Percentiles rank a stretch among this genome's conserved stretches.
Conservation (phyloP, 371 early-diverging fungal genomes). For the Mortierella sp. region DNA sequence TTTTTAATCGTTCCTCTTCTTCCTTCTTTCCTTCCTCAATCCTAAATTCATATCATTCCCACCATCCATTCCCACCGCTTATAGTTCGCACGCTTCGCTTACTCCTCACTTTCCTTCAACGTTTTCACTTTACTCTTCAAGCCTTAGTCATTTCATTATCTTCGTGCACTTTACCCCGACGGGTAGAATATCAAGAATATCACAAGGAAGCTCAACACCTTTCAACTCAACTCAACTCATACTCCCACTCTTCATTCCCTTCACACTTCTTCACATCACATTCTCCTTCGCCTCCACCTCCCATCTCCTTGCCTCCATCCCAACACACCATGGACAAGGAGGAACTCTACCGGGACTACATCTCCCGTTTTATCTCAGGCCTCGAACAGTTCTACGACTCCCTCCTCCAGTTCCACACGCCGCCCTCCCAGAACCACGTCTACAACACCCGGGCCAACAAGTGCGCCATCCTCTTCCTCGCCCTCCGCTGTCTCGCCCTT, state of each 20-base stretch:
- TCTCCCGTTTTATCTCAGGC: constrained; percentile 47
- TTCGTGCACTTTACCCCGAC: not conserved
- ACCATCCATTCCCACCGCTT: not conserved
- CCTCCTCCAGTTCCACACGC: constrained; percentile 18
- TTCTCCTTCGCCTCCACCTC: not conserved
- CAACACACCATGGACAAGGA: not conserved
- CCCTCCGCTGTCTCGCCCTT: constrained; percentile 30
- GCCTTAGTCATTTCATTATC: not conserved
- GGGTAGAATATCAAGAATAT: not conserved
- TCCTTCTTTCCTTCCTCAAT: not conserved
- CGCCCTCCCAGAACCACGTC: constrained; percentile 2
- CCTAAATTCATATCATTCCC: not conserved
- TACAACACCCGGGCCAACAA: constrained; percentile 15
- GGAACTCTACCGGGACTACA: constrained; percentile 24
- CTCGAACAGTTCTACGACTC: constrained; percentile 43
- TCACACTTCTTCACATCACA: not conserved
- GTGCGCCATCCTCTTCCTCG: constrained; percentile 21
- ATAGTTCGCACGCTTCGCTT: not conserved
- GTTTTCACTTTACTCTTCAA: not conserved
- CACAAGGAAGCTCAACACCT: not conserved
- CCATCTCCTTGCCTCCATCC: not conserved
- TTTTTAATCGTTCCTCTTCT: not conserved
- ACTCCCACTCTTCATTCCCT: not conserved
- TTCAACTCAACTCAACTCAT: not conserved
- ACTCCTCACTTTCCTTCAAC: not conserved